phyloP scores from a whole-genome alignment of 495 filamentous ascomycete species.

The Stereocaulon alpinum region DNA sequence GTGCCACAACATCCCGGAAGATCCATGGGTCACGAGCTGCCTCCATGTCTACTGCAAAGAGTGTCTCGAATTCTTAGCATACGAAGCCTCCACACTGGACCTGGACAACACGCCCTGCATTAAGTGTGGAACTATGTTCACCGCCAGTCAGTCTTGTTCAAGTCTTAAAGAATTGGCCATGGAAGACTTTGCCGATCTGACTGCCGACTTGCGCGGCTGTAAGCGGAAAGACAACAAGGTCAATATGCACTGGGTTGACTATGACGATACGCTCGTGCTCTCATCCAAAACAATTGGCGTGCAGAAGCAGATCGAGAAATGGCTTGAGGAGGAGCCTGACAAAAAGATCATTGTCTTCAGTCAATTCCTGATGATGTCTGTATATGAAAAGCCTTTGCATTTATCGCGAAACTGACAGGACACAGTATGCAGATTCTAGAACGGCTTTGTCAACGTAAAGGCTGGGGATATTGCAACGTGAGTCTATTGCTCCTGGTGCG shows the following conservation, averaged over 20 bases:
- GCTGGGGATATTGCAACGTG: constrained; percentile 26
- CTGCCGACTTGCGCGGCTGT: no score
- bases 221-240: background rate
- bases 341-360: constrained; percentile 36
- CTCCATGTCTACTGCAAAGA: constrained; percentile 39
- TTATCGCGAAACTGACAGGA: no score
- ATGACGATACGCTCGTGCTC: constrained; percentile 13
- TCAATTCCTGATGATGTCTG: constrained; percentile 26
- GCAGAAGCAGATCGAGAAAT: constrained; percentile 22
- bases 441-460: constrained; percentile 22
- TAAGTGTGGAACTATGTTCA: constrained; percentile 18
- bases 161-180: constrained; percentile 19
- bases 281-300: constrained; percentile 20
- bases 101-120: constrained; percentile 20
- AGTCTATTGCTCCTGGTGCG: no score
- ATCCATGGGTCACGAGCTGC: constrained; percentile 35
- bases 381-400: no score
- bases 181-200: no score
- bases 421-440: constrained; percentile 24
- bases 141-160: constrained; percentile 8
- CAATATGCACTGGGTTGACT: constrained; percentile 22
- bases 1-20: constrained; percentile 26
- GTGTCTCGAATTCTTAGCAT: constrained; percentile 30
- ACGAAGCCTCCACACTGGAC: constrained; percentile 19
- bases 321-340: constrained; percentile 27